A percentile compares a stretch with the other conserved stretches of the same genome.
Conservation (phyloP, 73 alveolate genomes). For the Stentor roeselii region DNA sequence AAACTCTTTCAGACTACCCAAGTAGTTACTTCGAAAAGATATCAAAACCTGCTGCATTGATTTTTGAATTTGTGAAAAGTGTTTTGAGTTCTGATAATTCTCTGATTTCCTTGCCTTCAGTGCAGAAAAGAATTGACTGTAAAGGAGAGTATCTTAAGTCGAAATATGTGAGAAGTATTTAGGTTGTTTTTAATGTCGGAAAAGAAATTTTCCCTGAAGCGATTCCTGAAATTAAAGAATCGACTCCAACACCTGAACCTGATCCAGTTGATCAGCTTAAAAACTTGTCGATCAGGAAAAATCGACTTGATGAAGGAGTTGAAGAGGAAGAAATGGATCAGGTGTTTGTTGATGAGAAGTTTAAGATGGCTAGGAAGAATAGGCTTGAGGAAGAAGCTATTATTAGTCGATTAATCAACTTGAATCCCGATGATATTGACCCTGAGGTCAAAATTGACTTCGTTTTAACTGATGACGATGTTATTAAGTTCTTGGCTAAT, state of each 20-base stretch:
- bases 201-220: neutral
- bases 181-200: constrained; percentile 1
- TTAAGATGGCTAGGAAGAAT: neutral
- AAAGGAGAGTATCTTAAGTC: neutral
- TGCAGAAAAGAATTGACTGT: neutral
- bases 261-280: neutral
- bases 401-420: neutral
- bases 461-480: constrained; percentile 13
- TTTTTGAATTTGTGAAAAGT: neutral
- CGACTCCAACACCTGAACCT: neutral
- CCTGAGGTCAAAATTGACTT: neutral
- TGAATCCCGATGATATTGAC: neutral
- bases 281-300: neutral
- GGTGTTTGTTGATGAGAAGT: neutral
- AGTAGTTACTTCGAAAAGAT: neutral
- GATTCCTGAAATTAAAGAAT: neutral
- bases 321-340: neutral
- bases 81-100: neutral
- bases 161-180: neutral
- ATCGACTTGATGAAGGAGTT: neutral
- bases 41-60: neutral
- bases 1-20: neutral
- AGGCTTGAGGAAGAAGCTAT: constrained; percentile 21
- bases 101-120: neutral
- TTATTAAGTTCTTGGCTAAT: neutral